A percentile compares a stretch with the other conserved stretches of the same genome.
Conservation (phyloP, 2,329 filamentous ascomycete species). For the Rhexocercosporidium sp. region DNA sequence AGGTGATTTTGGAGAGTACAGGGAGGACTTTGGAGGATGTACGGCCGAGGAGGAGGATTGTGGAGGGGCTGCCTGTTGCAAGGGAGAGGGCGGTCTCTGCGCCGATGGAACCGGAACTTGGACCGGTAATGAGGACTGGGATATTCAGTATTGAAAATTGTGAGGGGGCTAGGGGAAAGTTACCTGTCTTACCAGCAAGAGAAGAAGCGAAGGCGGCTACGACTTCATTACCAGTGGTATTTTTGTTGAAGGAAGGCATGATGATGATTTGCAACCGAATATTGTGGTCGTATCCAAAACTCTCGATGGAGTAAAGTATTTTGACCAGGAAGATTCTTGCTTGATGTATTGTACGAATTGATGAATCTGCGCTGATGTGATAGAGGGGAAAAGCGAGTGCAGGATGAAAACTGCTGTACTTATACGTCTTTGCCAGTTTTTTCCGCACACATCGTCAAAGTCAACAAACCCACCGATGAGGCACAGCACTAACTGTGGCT, state of each 20-base stretch:
- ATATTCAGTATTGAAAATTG: neutral
- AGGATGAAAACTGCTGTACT: neutral
- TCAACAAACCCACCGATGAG: neutral
- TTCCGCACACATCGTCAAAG: neutral
- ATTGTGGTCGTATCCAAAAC: too few relatives aligned
- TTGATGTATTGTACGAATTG: neutral
- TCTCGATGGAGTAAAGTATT: neutral
- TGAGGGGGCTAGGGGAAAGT: neutral
- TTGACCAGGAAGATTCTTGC: neutral
- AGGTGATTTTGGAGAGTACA: constrained; percentile 25
- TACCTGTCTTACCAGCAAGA: constrained; percentile 45
- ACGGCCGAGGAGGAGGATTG: constrained; percentile 30
- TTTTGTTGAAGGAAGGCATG: constrained; percentile 25
- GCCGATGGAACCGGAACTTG: constrained; percentile 26
- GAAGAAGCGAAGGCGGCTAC: constrained; percentile 21
- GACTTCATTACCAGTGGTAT: constrained; percentile 27
- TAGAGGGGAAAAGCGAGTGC: too few relatives aligned
- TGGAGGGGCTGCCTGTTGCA: constrained; percentile 30
- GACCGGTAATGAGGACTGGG: constrained; percentile 30
- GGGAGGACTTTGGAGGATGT: constrained; percentile 25
- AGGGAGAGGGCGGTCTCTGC: constrained; percentile 30
- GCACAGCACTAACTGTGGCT: neutral
- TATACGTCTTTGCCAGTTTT: neutral
- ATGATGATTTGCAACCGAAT: too few relatives aligned
- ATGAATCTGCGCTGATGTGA: neutral